Evolutionary conservation across 2,329 filamentous ascomycete species (phyloP), one percentile per base, ranked within the genome.

Genomic region (Ophiostoma ips): DNA sequence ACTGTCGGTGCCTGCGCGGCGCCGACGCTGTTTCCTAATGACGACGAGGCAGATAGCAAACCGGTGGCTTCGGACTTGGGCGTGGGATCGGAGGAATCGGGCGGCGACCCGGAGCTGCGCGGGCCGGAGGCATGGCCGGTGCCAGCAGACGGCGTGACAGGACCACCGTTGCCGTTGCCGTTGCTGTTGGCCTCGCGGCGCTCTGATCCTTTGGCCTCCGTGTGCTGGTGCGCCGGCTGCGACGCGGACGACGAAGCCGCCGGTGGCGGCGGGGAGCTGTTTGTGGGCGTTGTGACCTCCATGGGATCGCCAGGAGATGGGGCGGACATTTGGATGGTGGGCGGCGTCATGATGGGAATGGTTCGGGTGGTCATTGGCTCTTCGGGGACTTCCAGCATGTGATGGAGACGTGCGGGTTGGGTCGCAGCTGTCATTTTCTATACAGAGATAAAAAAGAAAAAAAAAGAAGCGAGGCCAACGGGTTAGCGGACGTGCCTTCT

Each of bases 291-390:
- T 34, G 75, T 74, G 55, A 79, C 71, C 54, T 81, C 77, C 76
- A 81, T 81, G 52, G 75, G 75, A 51, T 77, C 75, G 56, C 71
- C 74, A 30, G 73, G 72, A 46, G 72, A 72, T 18, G 76, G 72
- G 49, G 75, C 70, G 55, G 77, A 77, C 66, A 75, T 77, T 62
- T 75, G 73, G 60, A 77, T 73, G 52, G 69, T 73, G 35, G 76
- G 73, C 51, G 71, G 72, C 51, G 71, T 70, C 53, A 73, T 67
- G 56, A 79, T 76, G 49, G 77, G 75, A 45, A 81, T 66, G 43
- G 77, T 75, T 61, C 73, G 72, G 57, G 68, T 64, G 60, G 69
- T 68, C 65, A 71, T 70, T 62, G 65, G 65, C 53, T 73, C 66
- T 51, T 68, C 64, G 53, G 61, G 64, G 55, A 65, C 62, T 52